Conservation (phyloP, 116 monocot genomes). For the Cymodocea nodosa region DNA sequence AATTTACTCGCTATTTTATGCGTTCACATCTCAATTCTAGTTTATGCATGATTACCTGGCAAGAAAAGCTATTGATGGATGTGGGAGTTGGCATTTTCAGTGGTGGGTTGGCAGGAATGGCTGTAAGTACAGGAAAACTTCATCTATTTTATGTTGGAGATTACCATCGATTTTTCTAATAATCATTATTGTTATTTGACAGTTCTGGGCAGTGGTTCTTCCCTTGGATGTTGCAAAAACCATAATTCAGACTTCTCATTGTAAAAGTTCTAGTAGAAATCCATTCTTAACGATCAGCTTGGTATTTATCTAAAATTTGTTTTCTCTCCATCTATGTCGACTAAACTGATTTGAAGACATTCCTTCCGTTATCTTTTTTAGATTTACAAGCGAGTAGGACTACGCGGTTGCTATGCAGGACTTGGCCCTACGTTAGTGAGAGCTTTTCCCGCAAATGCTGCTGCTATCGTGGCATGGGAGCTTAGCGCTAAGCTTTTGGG, state of each 20-base stretch:
- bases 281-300: conserved; percentile 36
- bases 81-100: conserved; percentile 65
- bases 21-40: conserved; percentile 26
- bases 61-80: conserved; percentile 34
- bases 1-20: conserved; percentile 57
- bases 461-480: conserved; percentile 83
- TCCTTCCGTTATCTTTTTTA: conserved; percentile 8
- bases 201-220: conserved; percentile 86
- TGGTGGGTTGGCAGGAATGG: conserved; percentile 78
- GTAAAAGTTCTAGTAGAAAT: conserved; percentile 39
- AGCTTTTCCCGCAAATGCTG: conserved; percentile 90
- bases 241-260: conserved; percentile 67
- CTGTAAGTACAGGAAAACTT: conserved; percentile 31
- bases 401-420: conserved; percentile 82
- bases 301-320: conserved; percentile 18
- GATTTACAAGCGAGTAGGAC: conserved; percentile 56
- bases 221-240: conserved; percentile 97
- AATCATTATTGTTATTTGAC: neutral
- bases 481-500: conserved; percentile 65
- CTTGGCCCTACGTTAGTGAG: conserved; percentile 76
- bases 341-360: neutral
- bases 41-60: conserved; percentile 5
- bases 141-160: neutral
- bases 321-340: neutral
- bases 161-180: neutral